Conservation (phyloP, 139 green algal species). For the Chlorella sp. region DNA sequence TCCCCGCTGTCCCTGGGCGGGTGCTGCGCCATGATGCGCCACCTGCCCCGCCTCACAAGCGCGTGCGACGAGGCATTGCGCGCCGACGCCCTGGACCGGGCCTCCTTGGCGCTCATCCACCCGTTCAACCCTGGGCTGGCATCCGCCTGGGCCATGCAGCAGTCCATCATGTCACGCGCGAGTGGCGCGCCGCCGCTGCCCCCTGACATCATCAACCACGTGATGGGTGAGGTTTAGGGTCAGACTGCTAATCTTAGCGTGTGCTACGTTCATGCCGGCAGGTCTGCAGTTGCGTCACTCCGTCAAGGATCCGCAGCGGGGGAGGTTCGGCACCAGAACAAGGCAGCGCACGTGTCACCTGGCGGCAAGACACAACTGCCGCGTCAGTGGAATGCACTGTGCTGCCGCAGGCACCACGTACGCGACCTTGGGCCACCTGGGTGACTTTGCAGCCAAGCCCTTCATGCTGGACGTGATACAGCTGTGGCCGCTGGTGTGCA, state of each 20-base stretch:
- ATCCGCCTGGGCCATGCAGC: slow-evolving; percentile 82
- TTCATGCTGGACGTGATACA: slow-evolving; percentile 67
- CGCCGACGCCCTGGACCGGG: slow-evolving; percentile 24
- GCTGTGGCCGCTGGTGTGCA: neutral
- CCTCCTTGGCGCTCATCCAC: slow-evolving; percentile 53
- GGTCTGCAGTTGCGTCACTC: too few species aligned
- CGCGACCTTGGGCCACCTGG: slow-evolving; percentile 60
- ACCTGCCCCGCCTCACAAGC: slow-evolving; percentile 57
- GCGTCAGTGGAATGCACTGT: too few species aligned
- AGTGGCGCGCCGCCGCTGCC: slow-evolving; percentile 13
- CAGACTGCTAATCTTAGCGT: too few species aligned
- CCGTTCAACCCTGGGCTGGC: slow-evolving; percentile 54
- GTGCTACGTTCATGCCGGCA: too few species aligned
- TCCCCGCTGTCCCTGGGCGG: slow-evolving; percentile 92
- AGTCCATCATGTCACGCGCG: slow-evolving; percentile 70
- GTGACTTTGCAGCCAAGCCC: slow-evolving; percentile 67
- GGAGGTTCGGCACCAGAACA: neutral
- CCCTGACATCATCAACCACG: slow-evolving; percentile 79
- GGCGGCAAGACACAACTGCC: too few species aligned
- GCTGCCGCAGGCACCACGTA: slow-evolving; percentile 79
- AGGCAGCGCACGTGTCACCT: neutral
- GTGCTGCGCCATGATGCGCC: slow-evolving; percentile 77
- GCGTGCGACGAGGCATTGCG: slow-evolving; percentile 51
- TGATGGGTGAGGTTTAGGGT: slow-evolving; percentile 51
- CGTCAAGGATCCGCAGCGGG: too few species aligned